A percentile compares a stretch with the other conserved stretches of the same genome.
Evolutionary conservation across 1,284 basidiomycete genomes (phyloP).

Genomic region (Microbotryomycetes sp.): DNA sequence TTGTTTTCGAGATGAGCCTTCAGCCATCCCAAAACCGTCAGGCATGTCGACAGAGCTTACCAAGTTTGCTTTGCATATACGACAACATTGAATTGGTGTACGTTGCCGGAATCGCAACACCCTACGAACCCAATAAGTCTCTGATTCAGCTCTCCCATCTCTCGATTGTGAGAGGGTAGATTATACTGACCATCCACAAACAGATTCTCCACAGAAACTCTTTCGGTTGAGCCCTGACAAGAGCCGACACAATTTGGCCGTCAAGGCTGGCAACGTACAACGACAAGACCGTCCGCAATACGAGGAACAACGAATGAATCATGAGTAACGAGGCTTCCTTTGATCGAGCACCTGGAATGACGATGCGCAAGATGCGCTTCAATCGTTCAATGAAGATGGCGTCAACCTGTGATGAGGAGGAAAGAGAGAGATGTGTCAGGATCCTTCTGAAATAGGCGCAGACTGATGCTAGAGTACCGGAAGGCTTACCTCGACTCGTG

Average conservation of each 20-base stretch:
- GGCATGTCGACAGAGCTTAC: background rate
- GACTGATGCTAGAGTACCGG: background rate
- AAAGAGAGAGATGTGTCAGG: background rate
- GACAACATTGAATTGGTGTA: constrained; percentile 96
- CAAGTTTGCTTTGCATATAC: constrained; percentile 85
- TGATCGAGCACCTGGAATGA: constrained; percentile 76
- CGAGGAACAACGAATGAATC: constrained; percentile 78
- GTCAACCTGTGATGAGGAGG: constrained; percentile 57
- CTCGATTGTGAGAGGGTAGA: background rate
- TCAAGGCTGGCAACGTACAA: constrained; percentile 94
- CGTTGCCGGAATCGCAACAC: constrained; percentile 51
- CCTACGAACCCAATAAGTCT: constrained; percentile 23
- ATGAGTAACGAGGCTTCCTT: constrained; percentile 80
- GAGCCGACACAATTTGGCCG: constrained; percentile 86
- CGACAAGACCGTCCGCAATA: constrained; percentile 82
- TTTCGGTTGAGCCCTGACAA: constrained; percentile 77
- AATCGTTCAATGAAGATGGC: constrained; percentile 81
- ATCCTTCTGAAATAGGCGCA: background rate
- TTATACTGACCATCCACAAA: constrained; percentile 63
- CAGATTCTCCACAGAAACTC: constrained; percentile 79
- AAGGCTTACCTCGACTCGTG: constrained; percentile 26
- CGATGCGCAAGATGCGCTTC: constrained; percentile 69
- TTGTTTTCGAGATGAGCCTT: background rate
- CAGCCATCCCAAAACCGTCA: background rate
- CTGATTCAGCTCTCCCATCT: background rate